Conservation (phyloP, 2,329 filamentous ascomycete genomes). For the Colletotrichum spinosum region DNA sequence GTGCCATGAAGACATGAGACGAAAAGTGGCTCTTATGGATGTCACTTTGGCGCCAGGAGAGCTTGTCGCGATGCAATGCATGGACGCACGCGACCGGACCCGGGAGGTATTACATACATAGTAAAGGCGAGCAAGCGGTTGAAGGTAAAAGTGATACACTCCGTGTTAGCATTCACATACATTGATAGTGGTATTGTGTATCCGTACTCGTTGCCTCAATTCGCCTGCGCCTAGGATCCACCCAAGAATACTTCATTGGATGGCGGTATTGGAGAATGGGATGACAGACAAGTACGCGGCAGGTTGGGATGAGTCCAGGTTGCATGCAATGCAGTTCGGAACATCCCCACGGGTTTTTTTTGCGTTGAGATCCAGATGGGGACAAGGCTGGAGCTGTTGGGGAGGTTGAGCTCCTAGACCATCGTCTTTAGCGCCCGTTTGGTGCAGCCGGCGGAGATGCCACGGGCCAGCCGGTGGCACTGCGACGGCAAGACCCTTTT, state of each 20-base stretch:
- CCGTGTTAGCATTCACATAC: no score
- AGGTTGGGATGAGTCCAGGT: constrained; percentile 18
- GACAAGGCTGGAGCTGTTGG: constrained; percentile 37
- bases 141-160: no score
- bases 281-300: neutral
- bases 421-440: constrained; percentile 26
- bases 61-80: constrained; percentile 9
- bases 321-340: constrained; percentile 13
- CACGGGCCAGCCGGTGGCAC: constrained; percentile 36
- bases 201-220: neutral
- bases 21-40: constrained; percentile 24
- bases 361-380: constrained; percentile 39
- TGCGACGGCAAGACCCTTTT: constrained; percentile 26
- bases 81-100: constrained; percentile 11
- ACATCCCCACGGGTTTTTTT: constrained; percentile 38
- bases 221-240: neutral
- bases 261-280: no score
- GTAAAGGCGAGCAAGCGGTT: neutral
- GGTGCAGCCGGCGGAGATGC: constrained; percentile 27
- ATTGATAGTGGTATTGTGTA: no score
- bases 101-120: constrained; percentile 2
- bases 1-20: neutral
- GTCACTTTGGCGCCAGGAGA: neutral
- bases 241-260: neutral
- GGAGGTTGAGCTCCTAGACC: constrained; percentile 36